phyloP scores from a whole-genome alignment of 306 rosid species.

The Bauhinia variegata region DNA sequence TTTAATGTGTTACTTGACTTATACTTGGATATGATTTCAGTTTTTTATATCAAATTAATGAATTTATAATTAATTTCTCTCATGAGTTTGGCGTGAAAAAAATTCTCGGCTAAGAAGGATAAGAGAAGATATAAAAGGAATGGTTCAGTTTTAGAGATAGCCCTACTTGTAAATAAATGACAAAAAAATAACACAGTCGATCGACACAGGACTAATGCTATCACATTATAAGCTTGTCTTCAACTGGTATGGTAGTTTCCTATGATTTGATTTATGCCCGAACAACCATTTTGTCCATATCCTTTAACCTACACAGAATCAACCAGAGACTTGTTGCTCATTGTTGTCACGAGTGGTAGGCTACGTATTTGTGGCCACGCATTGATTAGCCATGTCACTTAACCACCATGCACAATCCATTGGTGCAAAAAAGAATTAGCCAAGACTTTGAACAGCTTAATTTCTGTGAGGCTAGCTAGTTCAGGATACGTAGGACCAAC shows the following conservation, averaged over 20 bases:
- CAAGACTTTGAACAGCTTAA: conserved; percentile 23
- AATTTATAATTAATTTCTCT: too few species aligned
- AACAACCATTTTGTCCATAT: conserved; percentile 26
- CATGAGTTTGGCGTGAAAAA: too few species aligned
- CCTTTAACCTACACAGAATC: background rate
- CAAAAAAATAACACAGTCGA: background rate
- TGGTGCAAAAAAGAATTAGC: conserved; percentile 16
- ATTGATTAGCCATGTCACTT: conserved; percentile 55
- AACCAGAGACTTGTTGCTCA: conserved; percentile 16
- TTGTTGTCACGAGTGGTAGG: conserved; percentile 29
- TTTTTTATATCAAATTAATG: too few species aligned
- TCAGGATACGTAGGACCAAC: conserved; percentile 44
- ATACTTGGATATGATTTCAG: too few species aligned
- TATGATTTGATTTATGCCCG: conserved; percentile 14
- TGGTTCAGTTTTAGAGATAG: too few species aligned
- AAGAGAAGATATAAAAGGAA: too few species aligned
- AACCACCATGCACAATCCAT: conserved; percentile 69
- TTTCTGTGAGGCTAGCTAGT: conserved; percentile 41
- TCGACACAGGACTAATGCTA: too few species aligned
- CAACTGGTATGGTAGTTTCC: background rate
- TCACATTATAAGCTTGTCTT: background rate
- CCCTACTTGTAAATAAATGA: background rate
- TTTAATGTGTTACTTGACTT: too few species aligned
- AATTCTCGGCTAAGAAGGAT: too few species aligned
- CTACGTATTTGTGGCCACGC: conserved; percentile 40